These are phyloP conservation scores for Rhizophora apiculata DNA, from an alignment of 345 rosid species.

Conservation along the genomic window DNA sequence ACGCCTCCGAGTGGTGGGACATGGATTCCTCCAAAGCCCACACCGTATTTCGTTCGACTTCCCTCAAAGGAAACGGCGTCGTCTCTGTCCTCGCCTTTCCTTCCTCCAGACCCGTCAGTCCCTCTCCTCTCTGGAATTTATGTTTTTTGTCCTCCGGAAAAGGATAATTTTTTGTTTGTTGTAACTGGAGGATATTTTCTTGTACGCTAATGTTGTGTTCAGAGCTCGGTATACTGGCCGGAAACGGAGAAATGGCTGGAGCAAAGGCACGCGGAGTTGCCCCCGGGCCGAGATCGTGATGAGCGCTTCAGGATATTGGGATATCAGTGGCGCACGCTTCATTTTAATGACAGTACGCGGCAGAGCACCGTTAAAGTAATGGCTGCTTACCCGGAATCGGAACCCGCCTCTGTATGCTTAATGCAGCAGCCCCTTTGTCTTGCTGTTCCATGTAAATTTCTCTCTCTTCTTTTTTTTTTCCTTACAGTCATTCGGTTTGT, in stretches of 20 bases:
- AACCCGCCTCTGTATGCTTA: slow-evolving; percentile 46
- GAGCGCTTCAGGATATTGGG: slow-evolving; percentile 60
- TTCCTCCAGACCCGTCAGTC: slow-evolving; percentile 77
- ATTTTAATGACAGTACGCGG: slow-evolving; percentile 69
- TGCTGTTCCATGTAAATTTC: slow-evolving; percentile 73
- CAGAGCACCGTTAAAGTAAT: slow-evolving; percentile 88
- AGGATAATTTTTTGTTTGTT: not conserved
- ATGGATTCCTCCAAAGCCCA: slow-evolving; percentile 38
- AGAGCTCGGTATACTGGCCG: slow-evolving; percentile 61
- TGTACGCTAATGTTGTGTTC: slow-evolving; percentile 11
- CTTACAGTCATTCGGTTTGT: not conserved
- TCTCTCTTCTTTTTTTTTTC: not conserved
- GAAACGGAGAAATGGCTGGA: slow-evolving; percentile 75
- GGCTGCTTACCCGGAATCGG: slow-evolving; percentile 57
- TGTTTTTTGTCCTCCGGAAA: not conserved
- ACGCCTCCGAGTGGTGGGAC: slow-evolving; percentile 90
- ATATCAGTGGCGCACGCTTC: slow-evolving; percentile 86
- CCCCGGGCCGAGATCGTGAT: slow-evolving; percentile 23
- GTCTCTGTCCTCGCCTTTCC: slow-evolving; percentile 73
- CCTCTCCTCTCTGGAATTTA: not conserved
- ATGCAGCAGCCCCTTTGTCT: slow-evolving; percentile 86
- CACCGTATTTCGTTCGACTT: slow-evolving; percentile 47
- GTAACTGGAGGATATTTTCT: not conserved
- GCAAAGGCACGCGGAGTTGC: slow-evolving; percentile 49
- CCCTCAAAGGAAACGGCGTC: slow-evolving; percentile 69